phyloP scores from a whole-genome alignment of 352 stramenopile genomes.

The Peronospora farinosa region DNA sequence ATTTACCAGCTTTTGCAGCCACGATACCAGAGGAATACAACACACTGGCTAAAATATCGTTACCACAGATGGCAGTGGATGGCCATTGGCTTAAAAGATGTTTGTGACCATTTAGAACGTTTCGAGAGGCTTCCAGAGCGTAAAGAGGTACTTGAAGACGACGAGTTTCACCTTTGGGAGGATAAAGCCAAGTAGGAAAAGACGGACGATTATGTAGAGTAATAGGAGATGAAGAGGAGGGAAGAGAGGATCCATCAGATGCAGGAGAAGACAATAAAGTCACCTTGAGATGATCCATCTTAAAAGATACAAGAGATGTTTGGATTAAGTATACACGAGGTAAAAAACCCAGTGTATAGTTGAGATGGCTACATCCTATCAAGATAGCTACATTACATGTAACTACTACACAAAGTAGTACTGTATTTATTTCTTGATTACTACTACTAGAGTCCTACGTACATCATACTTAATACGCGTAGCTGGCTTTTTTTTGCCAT shows the following conservation, averaged over 20 bases:
- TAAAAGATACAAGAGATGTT: not conserved
- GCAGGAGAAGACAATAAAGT: conserved; percentile 1
- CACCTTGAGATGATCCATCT: conserved; percentile 47
- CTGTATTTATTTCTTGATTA: no score
- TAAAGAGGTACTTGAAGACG: conserved; percentile 24
- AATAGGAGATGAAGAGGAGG: conserved; percentile 10
- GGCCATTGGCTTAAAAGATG: conserved; percentile 66
- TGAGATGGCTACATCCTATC: no score
- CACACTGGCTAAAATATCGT: conserved; percentile 88
- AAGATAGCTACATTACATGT: no score
- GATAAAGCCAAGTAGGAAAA: conserved; percentile 39
- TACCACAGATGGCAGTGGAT: conserved; percentile 88
- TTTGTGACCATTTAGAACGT: conserved; percentile 20
- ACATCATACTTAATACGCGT: no score
- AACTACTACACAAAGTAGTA: no score
- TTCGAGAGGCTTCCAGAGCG: conserved; percentile 26
- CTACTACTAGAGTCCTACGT: no score
- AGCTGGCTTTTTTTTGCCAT: no score
- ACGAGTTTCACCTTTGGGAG: conserved; percentile 32
- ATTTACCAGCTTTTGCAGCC: conserved; percentile 65
- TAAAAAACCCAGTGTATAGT: no score
- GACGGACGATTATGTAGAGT: conserved; percentile 12
- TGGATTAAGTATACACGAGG: no score
- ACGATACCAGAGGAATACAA: conserved; percentile 78
- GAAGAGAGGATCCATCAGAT: conserved; percentile 7